Conservation (phyloP, 139 green algal genomes). For the Auxenochlorella pyrenoidosa region DNA sequence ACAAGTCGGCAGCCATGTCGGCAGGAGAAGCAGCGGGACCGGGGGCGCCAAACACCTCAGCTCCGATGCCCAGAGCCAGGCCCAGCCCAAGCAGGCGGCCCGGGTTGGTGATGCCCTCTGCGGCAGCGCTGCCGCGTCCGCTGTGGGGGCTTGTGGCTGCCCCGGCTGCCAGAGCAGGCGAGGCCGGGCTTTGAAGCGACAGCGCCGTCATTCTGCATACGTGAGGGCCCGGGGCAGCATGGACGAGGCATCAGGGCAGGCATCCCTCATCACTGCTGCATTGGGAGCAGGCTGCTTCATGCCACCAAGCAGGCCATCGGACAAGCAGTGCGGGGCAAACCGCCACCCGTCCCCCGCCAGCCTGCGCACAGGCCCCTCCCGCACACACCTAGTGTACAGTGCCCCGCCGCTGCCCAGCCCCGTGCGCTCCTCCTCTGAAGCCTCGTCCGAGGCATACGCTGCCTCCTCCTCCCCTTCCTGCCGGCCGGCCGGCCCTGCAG, state of each 20-base stretch:
- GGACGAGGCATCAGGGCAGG: neutral
- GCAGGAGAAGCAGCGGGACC: neutral
- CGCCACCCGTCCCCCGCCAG: neutral
- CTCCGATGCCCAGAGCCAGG: constrained; percentile 40
- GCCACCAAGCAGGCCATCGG: neutral
- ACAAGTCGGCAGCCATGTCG: constrained; percentile 11
- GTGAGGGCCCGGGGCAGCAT: neutral
- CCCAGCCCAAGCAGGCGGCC: constrained; percentile 42
- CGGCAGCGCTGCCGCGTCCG: constrained; percentile 14
- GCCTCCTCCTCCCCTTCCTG: neutral
- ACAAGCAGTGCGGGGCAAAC: neutral
- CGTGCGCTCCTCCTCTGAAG: neutral
- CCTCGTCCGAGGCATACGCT: neutral
- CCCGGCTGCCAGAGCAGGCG: neutral
- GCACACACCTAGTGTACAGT: constrained; percentile 13
- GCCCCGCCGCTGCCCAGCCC: constrained; percentile 16
- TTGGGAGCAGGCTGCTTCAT: neutral
- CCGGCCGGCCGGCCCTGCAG: neutral
- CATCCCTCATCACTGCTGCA: neutral
- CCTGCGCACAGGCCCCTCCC: neutral
- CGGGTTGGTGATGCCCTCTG: constrained; percentile 46
- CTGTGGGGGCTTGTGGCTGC: neutral
- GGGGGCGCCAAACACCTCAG: constrained; percentile 36
- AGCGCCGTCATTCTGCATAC: constrained; percentile 8
- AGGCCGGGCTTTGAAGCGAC: neutral